phyloP scores from a whole-genome alignment of 805 yeast genomes.

The Naumovozyma dairenensis region DNA sequence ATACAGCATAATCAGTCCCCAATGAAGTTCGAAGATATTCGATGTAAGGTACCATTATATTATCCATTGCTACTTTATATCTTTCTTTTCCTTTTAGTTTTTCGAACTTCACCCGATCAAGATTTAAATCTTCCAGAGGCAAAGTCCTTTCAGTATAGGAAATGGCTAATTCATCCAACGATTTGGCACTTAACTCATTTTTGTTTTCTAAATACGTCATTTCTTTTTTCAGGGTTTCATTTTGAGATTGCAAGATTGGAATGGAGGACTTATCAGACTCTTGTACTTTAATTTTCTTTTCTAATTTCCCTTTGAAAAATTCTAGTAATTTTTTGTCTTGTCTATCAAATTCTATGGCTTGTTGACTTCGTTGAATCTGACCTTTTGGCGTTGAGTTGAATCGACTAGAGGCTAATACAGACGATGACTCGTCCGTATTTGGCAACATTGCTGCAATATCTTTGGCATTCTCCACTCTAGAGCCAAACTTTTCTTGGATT shows the following conservation, averaged over 20 bases:
- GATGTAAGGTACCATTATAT: slow-evolving; percentile 16
- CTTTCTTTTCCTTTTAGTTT: slow-evolving; percentile 16
- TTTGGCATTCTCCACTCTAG: background rate
- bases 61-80: slow-evolving; percentile 15
- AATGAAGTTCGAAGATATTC: slow-evolving; percentile 6
- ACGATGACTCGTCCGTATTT: background rate
- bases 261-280: background rate
- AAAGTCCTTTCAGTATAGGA: background rate
- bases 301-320: background rate
- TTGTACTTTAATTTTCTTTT: background rate
- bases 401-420: background rate
- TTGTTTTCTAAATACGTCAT: background rate
- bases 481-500: background rate
- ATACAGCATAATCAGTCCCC: slow-evolving; percentile 20
- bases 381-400: background rate
- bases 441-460: background rate
- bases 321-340: background rate
- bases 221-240: no score
- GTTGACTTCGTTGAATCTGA: no score
- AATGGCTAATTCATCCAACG: background rate
- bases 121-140: background rate
- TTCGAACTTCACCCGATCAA: background rate
- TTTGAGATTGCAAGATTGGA: background rate
- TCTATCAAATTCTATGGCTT: background rate
- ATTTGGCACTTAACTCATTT: background rate